phyloP scores from a whole-genome alignment of 108 stramenopile genomes.

The Cyclotella sp. region DNA sequence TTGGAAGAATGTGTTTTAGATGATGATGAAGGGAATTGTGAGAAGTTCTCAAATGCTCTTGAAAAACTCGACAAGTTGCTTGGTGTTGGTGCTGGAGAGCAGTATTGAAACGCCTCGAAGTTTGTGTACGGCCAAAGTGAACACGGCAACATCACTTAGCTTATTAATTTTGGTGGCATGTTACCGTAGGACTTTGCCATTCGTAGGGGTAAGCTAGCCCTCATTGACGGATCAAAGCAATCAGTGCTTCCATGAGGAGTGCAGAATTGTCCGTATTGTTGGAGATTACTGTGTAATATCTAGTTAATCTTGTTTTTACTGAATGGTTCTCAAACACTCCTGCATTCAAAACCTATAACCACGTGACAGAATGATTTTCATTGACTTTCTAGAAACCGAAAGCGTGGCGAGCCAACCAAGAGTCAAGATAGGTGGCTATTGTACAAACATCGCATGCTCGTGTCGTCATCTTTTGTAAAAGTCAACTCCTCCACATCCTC shows the following conservation, averaged over 20 bases:
- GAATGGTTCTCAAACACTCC: no score
- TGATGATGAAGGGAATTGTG: conserved; percentile 51
- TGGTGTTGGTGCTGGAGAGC: conserved; percentile 52
- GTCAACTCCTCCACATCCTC: conserved; percentile 19
- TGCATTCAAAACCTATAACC: no score
- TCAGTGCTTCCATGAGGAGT: no score
- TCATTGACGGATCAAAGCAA: no score
- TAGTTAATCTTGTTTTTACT: no score
- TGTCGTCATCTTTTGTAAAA: conserved; percentile 10
- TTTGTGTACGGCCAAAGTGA: neutral
- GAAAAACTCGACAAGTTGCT: conserved; percentile 45
- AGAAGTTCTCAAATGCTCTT: conserved; percentile 47
- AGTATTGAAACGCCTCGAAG: conserved; percentile 29
- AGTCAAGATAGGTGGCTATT: neutral
- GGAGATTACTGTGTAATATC: no score
- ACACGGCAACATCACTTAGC: neutral
- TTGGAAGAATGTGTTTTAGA: conserved; percentile 59
- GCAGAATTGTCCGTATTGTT: no score
- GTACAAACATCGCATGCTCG: neutral
- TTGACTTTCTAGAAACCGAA: neutral
- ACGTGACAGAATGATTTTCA: no score
- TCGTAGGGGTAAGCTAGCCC: no score
- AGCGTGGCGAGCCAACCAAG: neutral
- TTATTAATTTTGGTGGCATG: neutral
- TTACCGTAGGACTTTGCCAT: neutral